Evolutionary conservation across 345 rosid genomes (phyloP).

Genomic region (Diplotaxis tenuifolia): DNA sequence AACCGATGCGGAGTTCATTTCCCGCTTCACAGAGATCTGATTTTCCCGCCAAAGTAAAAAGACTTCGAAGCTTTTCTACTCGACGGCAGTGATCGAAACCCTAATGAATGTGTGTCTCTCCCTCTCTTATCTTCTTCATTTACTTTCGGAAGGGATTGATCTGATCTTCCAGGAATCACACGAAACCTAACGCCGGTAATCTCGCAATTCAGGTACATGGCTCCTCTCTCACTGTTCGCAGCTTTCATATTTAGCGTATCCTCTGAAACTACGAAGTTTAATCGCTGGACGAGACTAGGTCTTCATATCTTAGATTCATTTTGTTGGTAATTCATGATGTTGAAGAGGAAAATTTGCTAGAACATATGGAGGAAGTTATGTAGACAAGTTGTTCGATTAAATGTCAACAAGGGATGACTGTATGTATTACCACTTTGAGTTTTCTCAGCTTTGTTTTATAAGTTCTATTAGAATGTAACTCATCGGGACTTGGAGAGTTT

Average conservation of each 20-base stretch:
- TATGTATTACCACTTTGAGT: not conserved
- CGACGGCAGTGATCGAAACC: not conserved
- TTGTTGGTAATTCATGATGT: not conserved
- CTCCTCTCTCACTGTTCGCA: not conserved
- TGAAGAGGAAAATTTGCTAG: not conserved
- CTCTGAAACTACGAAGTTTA: not conserved
- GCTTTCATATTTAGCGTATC: not conserved
- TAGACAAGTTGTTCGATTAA: constrained; percentile 34
- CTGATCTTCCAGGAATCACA: not conserved
- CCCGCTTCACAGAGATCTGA: constrained; percentile 26
- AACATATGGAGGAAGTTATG: not conserved
- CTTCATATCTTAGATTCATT: not conserved
- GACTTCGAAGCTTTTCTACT: not conserved
- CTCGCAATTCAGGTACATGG: not conserved
- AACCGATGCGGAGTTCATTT: not conserved
- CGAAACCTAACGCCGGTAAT: not conserved
- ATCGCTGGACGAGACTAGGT: not conserved
- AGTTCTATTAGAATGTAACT: too few relatives aligned
- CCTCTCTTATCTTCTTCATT: not conserved
- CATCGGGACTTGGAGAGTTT: too few relatives aligned
- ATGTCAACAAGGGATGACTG: constrained; percentile 17
- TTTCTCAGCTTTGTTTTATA: not conserved
- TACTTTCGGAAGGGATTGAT: not conserved
- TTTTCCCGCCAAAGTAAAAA: constrained; percentile 30
- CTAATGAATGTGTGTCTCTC: not conserved